These are phyloP conservation scores for Echria macrotheca DNA, from an alignment of 495 filamentous ascomycete species.

Conservation along the genomic window DNA sequence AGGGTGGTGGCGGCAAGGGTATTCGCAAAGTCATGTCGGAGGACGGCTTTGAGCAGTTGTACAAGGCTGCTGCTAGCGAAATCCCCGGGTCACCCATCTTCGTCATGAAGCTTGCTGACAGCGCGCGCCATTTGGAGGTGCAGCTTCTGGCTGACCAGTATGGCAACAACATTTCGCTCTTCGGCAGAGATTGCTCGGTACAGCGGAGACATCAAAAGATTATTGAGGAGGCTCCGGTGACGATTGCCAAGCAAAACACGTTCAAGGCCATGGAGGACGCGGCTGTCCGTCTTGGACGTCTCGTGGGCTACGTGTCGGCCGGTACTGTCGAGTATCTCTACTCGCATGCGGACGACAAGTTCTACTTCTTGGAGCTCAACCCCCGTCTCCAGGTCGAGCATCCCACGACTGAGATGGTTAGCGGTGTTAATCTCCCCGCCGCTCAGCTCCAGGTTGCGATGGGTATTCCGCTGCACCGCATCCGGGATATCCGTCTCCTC, in stretches of 20 bases:
- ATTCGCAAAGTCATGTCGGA: conserved; percentile 92
- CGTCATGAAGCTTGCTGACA: conserved; percentile 99
- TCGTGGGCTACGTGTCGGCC: conserved; percentile 97
- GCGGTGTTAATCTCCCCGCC: conserved; percentile 92
- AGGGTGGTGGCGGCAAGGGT: conserved; percentile 98
- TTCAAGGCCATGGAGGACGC: conserved; percentile 97
- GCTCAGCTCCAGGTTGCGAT: conserved; percentile 98
- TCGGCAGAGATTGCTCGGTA: conserved; percentile 97
- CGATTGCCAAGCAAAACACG: conserved; percentile 79
- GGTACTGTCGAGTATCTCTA: conserved; percentile 99
- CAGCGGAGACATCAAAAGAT: conserved; percentile 99
- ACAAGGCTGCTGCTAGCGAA: conserved; percentile 93
- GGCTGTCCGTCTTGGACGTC: conserved; percentile 83
- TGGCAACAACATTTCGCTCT: conserved; percentile 98
- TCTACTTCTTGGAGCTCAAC: conserved; percentile 99
- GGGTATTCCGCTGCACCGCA: conserved; percentile 93
- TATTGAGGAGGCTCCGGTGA: conserved; percentile 97
- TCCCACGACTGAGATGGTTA: conserved; percentile 99
- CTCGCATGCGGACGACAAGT: conserved; percentile 96
- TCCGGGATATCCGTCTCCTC: conserved; percentile 90
- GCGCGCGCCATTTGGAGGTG: conserved; percentile 94
- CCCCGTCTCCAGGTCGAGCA: conserved; percentile 98
- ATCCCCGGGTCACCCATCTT: conserved; percentile 99
- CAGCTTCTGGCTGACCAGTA: conserved; percentile 98
- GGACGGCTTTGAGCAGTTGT: conserved; percentile 75